These are phyloP conservation scores for Inga laurina DNA, from an alignment of 306 rosid species.

Conservation along the genomic window DNA sequence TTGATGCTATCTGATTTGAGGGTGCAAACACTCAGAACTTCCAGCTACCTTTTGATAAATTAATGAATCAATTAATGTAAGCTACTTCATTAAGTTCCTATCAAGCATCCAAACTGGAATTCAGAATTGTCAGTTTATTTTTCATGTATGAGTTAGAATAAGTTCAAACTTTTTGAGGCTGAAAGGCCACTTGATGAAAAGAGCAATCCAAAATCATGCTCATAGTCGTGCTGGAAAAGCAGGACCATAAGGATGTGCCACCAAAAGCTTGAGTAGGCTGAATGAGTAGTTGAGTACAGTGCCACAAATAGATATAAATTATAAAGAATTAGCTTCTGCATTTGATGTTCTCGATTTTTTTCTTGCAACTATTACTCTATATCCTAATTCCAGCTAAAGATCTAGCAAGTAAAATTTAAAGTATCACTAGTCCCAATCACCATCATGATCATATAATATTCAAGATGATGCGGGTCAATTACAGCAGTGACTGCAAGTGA, in stretches of 20 bases:
- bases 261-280: conserved; percentile 3
- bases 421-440: not conserved
- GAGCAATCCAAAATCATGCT: not conserved
- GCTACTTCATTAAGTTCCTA: conserved; percentile 17
- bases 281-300: conserved; percentile 2
- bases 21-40: conserved; percentile 15
- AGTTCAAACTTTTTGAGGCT: not conserved
- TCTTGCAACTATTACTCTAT: not conserved
- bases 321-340: not conserved
- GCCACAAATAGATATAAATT: not conserved
- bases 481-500: not conserved
- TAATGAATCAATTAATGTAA: not conserved
- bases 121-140: not conserved
- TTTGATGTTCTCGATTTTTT: not conserved
- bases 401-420: not conserved
- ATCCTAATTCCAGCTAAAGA: not conserved
- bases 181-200: conserved; percentile 1
- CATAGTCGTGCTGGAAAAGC: not conserved
- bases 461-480: not conserved
- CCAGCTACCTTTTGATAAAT: not conserved
- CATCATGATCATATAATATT: not conserved
- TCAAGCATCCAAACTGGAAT: conserved; percentile 5
- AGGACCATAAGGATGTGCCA: not conserved
- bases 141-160: not conserved
- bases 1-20: conserved; percentile 8